Conservation (phyloP, 139 green algal species). For the Pleodorina starrii region DNA sequence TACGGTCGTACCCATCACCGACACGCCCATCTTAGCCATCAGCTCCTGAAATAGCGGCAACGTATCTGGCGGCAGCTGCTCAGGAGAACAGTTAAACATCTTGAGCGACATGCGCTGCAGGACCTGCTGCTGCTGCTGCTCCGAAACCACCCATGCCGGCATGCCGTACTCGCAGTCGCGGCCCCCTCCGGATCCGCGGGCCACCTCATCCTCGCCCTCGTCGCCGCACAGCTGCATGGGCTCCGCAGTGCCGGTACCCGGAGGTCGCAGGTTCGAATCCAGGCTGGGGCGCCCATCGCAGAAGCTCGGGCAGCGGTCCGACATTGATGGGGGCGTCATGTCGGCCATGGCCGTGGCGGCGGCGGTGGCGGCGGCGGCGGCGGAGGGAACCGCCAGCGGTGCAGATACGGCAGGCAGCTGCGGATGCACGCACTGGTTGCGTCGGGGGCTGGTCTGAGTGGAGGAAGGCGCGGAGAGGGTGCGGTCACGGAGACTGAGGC, state of each 20-base stretch:
- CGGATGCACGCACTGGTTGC: too few species aligned
- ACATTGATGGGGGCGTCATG: too few species aligned
- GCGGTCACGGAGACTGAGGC: too few species aligned
- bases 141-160: background rate
- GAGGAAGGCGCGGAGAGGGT: too few species aligned
- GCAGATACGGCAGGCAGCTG: too few species aligned
- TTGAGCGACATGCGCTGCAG: constrained; percentile 2
- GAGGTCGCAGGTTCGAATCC: background rate
- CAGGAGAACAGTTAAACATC: background rate
- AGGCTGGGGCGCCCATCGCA: too few species aligned
- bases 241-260: background rate
- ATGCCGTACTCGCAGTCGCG: too few species aligned
- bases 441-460: too few species aligned
- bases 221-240: background rate
- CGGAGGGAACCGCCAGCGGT: too few species aligned
- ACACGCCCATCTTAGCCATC: background rate
- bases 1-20: background rate
- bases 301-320: too few species aligned
- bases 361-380: too few species aligned
- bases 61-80: background rate
- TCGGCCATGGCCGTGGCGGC: too few species aligned
- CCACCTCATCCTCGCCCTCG: background rate
- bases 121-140: background rate
- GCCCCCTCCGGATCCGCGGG: background rate
- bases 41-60: background rate